Conservation (phyloP, 2,329 filamentous ascomycete species). For the Pseudocercospora ulei region DNA sequence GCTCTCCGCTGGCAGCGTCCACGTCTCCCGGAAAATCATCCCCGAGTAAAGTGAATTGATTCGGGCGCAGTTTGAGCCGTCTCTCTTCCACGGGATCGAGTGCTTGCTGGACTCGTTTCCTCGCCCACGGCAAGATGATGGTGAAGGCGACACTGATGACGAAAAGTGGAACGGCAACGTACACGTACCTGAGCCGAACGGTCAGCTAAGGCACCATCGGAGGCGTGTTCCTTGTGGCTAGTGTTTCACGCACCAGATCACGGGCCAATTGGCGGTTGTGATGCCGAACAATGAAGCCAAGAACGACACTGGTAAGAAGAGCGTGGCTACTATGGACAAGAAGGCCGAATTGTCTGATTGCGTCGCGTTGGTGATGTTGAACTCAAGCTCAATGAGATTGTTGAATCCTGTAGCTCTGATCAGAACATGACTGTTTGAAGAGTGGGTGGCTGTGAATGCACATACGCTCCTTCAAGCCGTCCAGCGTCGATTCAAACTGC, state of each 20-base stretch:
- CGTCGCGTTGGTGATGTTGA: constrained; percentile 35
- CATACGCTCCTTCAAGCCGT: constrained; percentile 33
- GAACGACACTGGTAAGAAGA: constrained; percentile 34
- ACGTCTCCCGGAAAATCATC: constrained; percentile 32
- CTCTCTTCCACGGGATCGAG: constrained; percentile 28
- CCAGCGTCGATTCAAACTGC: constrained; percentile 32
- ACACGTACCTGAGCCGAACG: constrained; percentile 25
- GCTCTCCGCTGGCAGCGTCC: constrained; percentile 15
- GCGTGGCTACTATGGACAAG: constrained; percentile 31
- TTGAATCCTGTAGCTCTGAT: constrained; percentile 27
- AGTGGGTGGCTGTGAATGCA: background rate
- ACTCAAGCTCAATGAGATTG: constrained; percentile 36
- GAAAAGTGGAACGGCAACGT: constrained; percentile 31
- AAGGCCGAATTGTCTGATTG: constrained; percentile 34
- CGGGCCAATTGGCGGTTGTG: constrained; percentile 30
- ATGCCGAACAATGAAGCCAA: constrained; percentile 34
- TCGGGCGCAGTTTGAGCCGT: constrained; percentile 23
- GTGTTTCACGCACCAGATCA: constrained; percentile 23
- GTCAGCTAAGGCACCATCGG: background rate
- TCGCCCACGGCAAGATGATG: constrained; percentile 26
- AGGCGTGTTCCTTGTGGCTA: background rate
- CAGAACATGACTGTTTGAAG: constrained; percentile 1
- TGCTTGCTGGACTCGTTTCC: constrained; percentile 25
- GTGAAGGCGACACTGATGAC: constrained; percentile 28
- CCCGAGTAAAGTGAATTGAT: constrained; percentile 33